A percentile compares a stretch with the other conserved stretches of the same genome.
phyloP scores from a whole-genome alignment of 108 stramenopile species.

The Skeletonema grethae region DNA sequence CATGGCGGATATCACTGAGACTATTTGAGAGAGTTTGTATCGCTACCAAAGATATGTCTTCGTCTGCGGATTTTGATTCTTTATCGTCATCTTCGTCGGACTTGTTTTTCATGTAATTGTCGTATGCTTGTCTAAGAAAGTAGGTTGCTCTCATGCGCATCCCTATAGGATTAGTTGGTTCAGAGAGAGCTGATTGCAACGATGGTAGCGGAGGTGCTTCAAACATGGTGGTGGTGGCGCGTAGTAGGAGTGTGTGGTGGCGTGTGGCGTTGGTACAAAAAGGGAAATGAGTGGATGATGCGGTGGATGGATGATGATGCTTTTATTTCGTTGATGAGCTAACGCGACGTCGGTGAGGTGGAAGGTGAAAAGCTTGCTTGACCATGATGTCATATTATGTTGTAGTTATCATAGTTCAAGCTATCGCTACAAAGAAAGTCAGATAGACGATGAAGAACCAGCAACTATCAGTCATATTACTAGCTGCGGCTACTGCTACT shows the following conservation, averaged over 20 bases:
- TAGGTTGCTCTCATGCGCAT: constrained; percentile 93
- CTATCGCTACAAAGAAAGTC: too few species aligned
- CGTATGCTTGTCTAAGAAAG: constrained; percentile 58
- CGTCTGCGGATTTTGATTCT: constrained; percentile 17
- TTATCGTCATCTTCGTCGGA: constrained; percentile 10
- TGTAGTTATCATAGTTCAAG: too few species aligned
- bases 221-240: too few species aligned
- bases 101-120: constrained; percentile 41
- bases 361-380: too few species aligned
- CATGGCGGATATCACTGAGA: constrained; percentile 59
- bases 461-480: not conserved
- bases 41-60: constrained; percentile 29
- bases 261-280: too few species aligned
- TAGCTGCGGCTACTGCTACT: not conserved
- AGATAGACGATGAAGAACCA: not conserved
- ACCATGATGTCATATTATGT: too few species aligned
- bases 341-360: too few species aligned
- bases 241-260: too few species aligned
- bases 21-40: constrained; percentile 55
- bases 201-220: constrained; percentile 63
- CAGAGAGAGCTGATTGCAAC: constrained; percentile 46
- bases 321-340: too few species aligned
- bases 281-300: too few species aligned
- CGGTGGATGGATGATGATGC: too few species aligned
- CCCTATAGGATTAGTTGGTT: constrained; percentile 77